phyloP scores from a whole-genome alignment of 1,284 basidiomycete species.

The Pascua sp. region DNA sequence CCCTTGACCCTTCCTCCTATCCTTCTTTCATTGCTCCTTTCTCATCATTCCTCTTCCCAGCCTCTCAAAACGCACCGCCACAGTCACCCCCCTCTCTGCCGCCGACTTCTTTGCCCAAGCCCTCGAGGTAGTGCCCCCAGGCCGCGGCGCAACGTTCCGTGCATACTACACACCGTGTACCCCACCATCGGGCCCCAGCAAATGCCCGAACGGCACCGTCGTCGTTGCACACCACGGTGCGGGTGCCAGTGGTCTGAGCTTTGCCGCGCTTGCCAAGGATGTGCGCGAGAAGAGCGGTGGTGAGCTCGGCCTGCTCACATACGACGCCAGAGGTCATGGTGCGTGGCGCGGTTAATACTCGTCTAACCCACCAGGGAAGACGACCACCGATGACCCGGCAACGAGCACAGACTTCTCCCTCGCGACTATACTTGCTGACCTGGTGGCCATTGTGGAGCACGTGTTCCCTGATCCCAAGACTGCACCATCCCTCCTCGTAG shows the following conservation, averaged over 20 bases:
- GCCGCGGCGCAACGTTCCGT: constrained; percentile 62
- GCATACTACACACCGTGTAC: constrained; percentile 66
- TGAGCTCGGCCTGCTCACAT: constrained; percentile 75
- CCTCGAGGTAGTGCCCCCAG: constrained; percentile 64
- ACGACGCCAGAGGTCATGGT: constrained; percentile 90
- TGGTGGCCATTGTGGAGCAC: constrained; percentile 63
- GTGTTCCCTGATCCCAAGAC: constrained; percentile 63
- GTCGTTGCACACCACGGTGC: constrained; percentile 93
- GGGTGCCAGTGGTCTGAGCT: constrained; percentile 82
- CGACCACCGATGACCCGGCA: constrained; percentile 28
- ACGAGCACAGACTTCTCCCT: constrained; percentile 66
- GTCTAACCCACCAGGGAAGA: constrained; percentile 57
- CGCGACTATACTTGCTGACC: constrained; percentile 65
- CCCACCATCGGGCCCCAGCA: not conserved
- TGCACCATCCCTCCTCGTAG: constrained; percentile 70
- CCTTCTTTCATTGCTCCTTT: too few relatives aligned
- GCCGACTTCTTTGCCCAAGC: constrained; percentile 71
- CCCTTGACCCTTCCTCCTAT: not conserved
- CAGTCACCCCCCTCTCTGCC: constrained; percentile 66
- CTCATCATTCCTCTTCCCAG: too few relatives aligned
- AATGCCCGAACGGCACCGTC: constrained; percentile 57
- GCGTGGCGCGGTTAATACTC: constrained; percentile 28
- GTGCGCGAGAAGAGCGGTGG: constrained; percentile 61
- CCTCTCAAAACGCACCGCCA: too few relatives aligned
- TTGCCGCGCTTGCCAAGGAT: constrained; percentile 81